Base-by-base conservation (phyloP, 495 filamentous ascomycete genomes). In the Ascobolus immersus region DNA sequence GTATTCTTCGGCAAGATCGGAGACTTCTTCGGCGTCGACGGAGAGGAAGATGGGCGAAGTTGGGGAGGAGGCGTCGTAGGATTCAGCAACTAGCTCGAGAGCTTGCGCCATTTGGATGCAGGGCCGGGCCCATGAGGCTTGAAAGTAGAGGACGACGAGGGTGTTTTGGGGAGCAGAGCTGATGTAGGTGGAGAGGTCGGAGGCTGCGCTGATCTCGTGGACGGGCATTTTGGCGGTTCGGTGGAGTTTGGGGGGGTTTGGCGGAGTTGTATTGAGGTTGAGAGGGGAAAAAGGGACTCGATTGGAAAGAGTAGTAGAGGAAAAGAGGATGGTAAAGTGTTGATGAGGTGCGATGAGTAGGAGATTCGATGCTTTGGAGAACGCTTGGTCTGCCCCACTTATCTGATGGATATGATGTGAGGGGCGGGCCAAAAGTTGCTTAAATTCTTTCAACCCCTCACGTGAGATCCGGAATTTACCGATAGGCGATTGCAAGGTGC, bases 71-170 rank as follows among this genome's bases (percentile, higher is more conserved):
- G 67, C 64, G n/a, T n/a, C n/a, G n/a, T n/a, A n/a, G n/a, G n/a
- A n/a, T n/a, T n/a, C n/a, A 35, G 82, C 81, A 37, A 99, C 73
- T 20, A 77, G 71, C 44, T 62, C 56, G 37, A 99, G 70, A 35
- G 92, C 73, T 42, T 40, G 14, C 22, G 67, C 64, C 81, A 92
- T 92, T 55, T 91, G 81, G 34, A 73, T 64, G 59, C 86, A 94
- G 9, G 81, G 86, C 19, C 76, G 78, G n/a, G 89, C 86, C 86
- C 89, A 94, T 44, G 80, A 73, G 0, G 89, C 76, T 55, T 92
- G 72, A 59, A 94, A 94, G 51, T 80, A 91, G 44, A 92, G 64
- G 43, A 91, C 66, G 31, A 77, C 55, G 22, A 91, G 65, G 8
- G 73, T 62, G 4, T 69, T 60, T 4, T 69, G 43, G 0, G 76